A percentile compares a stretch with the other conserved stretches of the same genome.
Conservation (phyloP, 805 yeast species). For the Saturnispora saitoi region DNA sequence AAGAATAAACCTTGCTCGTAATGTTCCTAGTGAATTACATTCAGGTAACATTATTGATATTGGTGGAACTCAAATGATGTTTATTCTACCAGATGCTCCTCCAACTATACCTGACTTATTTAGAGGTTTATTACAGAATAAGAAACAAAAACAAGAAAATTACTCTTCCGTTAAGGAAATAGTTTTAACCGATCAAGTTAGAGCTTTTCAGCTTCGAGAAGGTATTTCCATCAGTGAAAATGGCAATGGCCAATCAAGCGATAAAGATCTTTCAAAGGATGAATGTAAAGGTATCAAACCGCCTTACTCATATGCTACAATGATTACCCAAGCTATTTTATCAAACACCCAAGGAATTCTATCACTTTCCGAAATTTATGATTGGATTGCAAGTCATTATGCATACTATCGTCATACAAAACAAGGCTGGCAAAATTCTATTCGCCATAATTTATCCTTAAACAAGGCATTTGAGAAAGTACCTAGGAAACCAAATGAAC, state of each 20-base stretch:
- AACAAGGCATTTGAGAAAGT: slow-evolving; percentile 98
- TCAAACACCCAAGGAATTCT: slow-evolving; percentile 82
- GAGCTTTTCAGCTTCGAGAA: slow-evolving; percentile 36
- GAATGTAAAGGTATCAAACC: slow-evolving; percentile 93
- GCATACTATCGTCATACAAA: slow-evolving; percentile 87
- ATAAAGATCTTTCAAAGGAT: slow-evolving; percentile 69
- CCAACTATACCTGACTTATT: slow-evolving; percentile 54
- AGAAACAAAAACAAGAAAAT: slow-evolving; percentile 12
- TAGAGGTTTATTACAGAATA: slow-evolving; percentile 29
- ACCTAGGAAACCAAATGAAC: slow-evolving; percentile 90
- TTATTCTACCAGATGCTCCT: slow-evolving; percentile 83
- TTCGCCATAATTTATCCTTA: slow-evolving; percentile 86
- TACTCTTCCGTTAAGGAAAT: background rate
- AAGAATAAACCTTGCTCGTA: slow-evolving; percentile 33
- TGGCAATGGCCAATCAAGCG: slow-evolving; percentile 14
- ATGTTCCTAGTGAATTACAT: slow-evolving; percentile 44
- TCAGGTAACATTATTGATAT: slow-evolving; percentile 91
- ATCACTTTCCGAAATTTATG: slow-evolving; percentile 85
- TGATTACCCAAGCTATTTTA: slow-evolving; percentile 95
- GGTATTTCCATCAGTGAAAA: slow-evolving; percentile 7
- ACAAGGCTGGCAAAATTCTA: slow-evolving; percentile 98
- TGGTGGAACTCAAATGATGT: slow-evolving; percentile 99
- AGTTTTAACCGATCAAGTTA: slow-evolving; percentile 20
- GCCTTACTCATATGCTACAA: slow-evolving; percentile 93
- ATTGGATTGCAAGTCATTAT: slow-evolving; percentile 80